Evolutionary conservation across 1,284 basidiomycete genomes (phyloP), one percentile per base, ranked within the genome.

Genomic region (Ganoderma leucocontextum): DNA sequence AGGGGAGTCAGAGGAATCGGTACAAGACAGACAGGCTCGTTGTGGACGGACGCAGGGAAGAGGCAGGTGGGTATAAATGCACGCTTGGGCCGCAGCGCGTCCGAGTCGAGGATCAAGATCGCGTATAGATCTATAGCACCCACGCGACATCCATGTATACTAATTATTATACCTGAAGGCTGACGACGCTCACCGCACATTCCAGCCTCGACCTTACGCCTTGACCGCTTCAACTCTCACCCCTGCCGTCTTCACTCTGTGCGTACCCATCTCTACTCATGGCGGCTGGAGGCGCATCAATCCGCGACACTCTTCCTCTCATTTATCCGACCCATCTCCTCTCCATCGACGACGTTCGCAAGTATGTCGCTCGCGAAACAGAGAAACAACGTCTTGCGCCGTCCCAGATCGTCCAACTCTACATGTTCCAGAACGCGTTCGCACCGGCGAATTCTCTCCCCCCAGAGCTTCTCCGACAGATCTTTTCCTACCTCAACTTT

Each of bases 381-480:
- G 35, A 17, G 19, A 57, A 19, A 38, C 33, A 57, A 38, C 55
- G 35, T 10, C 55, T 35, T n/a, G n/a, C 2, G 33, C 15, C 6
- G 19, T 57, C 10, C 19, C n/a, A 60, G n/a, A 61, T 57, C n/a
- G n/a, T 52, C 0, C 39, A 38, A 13, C 62, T 64, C 0, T 35
- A 57, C 15, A 19, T 62, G 1, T 22, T 44, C 29, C 62, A 61
- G 4, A 67, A 67, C 58, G 60, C 49, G 2, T 29, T 53, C 25
- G 15, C 29, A 10, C 42, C 55, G 22, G 33, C 63, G 29, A 62
- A 65, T 41, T 60, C 35, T 12, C 52, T 68, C 13, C 67, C 67
- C 1, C 55, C 52, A 5, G 67, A 68, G 33, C 60, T 68, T 5
- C 60, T 68, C 25, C 10, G 59, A 13, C 61, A 39, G 47, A 62